Evolutionary conservation across 1,139 yeast genomes (phyloP), one percentile per base, ranked within the genome.

Genomic region (Lizanozyma gosingica): DNA sequence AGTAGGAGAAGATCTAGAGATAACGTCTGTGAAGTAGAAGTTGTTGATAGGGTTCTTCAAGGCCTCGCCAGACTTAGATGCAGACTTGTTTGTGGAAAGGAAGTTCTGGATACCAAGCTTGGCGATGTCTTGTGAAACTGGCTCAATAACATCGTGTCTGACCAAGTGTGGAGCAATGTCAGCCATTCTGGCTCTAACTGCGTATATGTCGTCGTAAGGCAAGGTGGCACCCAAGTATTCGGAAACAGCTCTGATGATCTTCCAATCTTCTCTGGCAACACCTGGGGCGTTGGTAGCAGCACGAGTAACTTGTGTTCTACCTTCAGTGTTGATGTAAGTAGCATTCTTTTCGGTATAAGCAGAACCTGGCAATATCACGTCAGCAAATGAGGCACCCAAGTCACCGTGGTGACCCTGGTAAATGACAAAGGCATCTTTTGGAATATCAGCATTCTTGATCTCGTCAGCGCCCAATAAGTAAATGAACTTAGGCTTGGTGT

Each of bases 351-450:
- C 95, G 36, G 95, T 86, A 73, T 83, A 86, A 36, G 95, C 95
- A 34, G 92, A 74, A 41, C 92, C 92, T 42, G 95, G 95, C 51
- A 86, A 74, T 45, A 86, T 76, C 36, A 86, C 94, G 59, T 86
- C 95, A 38, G 95, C 95, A 53, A 78, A 76, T 15, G 92, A 82
- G 29, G 95, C 95, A 52, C 95, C 95, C 34, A 76, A 62, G 52
- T 86, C 95, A 67, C 95, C 95, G 63, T 86, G 95, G 62, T 86
- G 95, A 42, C 95, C 95, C 66, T 86, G 90, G 66, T 86, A 86
- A 41, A 86, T 81, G 34, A 86, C 95, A 59, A 86, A 86, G 9
- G 95, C 88, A 58, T 86, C 94, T 60, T 73, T 70, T 51, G 95
- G 94, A 53, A 85, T 78, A 45, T 83, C 85, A 43, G 72, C 65